Percentiles rank a stretch among this genome's conserved stretches.
Conservation (phyloP, 176 grass and related monocot species). For the Phoenix roebelenii region DNA sequence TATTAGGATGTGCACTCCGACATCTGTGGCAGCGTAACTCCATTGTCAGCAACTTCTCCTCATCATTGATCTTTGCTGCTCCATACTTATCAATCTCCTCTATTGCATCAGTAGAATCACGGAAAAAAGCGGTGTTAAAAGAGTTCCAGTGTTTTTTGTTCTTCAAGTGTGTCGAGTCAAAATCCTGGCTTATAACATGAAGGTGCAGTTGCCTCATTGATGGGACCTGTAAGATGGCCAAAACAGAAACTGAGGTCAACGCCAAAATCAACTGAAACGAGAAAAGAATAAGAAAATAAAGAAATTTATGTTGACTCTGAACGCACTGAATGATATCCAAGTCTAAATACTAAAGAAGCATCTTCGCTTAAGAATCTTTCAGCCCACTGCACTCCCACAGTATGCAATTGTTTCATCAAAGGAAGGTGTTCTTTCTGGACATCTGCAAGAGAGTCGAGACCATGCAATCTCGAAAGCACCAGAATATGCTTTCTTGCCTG, state of each 20-base stretch:
- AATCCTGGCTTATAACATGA: conserved; percentile 90
- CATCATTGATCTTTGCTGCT: conserved; percentile 23
- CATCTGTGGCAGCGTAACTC: conserved; percentile 80
- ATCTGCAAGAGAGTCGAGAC: conserved; percentile 75
- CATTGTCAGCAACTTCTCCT: conserved; percentile 50
- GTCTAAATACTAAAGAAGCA: conserved; percentile 57
- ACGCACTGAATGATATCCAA: conserved; percentile 84
- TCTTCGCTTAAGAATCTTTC: conserved; percentile 59
- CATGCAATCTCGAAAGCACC: conserved; percentile 63
- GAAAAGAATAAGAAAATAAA: background rate
- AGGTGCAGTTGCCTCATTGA: conserved; percentile 94
- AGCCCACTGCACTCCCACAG: conserved; percentile 55
- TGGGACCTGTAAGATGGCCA: conserved; percentile 47
- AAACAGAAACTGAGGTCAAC: background rate
- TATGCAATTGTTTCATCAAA: conserved; percentile 69
- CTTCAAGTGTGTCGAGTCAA: conserved; percentile 42
- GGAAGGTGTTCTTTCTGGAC: conserved; percentile 54
- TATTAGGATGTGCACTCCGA: conserved; percentile 85
- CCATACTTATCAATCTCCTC: conserved; percentile 58
- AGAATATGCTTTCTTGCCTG: conserved; percentile 81
- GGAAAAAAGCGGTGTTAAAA: conserved; percentile 62
- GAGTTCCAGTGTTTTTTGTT: conserved; percentile 99
- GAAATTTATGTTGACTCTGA: background rate
- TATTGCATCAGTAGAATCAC: conserved; percentile 61
- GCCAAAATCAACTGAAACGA: background rate